Base-by-base conservation (phyloP, 192 early-diverging fungal species). In the Phycomyces blakesleeanus region DNA sequence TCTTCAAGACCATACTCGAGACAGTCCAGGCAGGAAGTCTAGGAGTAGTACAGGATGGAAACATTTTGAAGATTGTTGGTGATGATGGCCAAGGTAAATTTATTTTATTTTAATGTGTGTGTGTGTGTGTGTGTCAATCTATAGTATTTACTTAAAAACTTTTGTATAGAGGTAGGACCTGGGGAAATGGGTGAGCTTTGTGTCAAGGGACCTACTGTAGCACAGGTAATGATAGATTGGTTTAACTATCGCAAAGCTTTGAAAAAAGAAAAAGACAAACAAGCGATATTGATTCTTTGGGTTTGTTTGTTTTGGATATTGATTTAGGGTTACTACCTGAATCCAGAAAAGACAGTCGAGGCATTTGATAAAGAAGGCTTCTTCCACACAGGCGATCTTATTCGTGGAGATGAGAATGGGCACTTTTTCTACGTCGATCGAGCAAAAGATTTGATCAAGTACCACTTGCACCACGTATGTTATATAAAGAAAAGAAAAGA, bases 351-450 rank as follows among this genome's bases (percentile, higher is more conserved):
- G 0, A 81, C 79, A 11, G 72, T 63, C 34, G 39, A 63, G 12
- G 70, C 73, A 12, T 68, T 80, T 25, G 72, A 76, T 67, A 24
- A 66, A 0, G 90, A 91, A 16, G 68, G 76, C 1, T 81, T 65
- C 57, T 67, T 81, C 56, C 79, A 77, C 53, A 81, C 79, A 1
- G 79, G 76, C 7, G 89, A 91, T 58, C 68, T 90, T 58, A 84
- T 75, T 7, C 52, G 73, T 0, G 18, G 40, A 39, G 78, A 75
- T 9, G 80, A 88, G 52, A 55, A 83, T 15, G 84, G 83, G 18
- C 63, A 83, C 53, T 85, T 87, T 60, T 87, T 75, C 66, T 81
- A 88, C 26, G 81, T 83, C 5, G 89, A 91, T 67, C 89, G 95
- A n/a, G 59, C 87, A 51, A 91, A 90, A 69, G 88, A 89, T 11